Evolutionary conservation across 805 yeast genomes (phyloP).

Genomic region (Schwanniomyces polymorphus): DNA sequence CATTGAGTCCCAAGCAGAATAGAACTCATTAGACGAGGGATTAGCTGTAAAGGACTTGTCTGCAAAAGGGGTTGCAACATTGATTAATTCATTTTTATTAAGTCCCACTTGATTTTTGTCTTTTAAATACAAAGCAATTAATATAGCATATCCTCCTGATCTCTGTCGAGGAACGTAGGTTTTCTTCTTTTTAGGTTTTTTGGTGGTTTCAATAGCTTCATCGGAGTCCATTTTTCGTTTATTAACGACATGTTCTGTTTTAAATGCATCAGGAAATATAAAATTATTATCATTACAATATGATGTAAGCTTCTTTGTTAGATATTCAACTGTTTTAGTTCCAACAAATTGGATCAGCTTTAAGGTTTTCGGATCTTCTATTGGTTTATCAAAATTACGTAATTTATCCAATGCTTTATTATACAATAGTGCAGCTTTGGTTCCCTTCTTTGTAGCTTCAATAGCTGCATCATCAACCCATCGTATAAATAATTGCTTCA

Average conservation of each 20-base stretch:
- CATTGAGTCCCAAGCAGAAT: slow-evolving; percentile 75
- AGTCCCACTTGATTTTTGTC: slow-evolving; percentile 58
- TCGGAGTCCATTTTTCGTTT: background rate
- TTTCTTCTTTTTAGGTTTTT: slow-evolving; percentile 23
- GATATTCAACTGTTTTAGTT: slow-evolving; percentile 55
- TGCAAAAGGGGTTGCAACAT: slow-evolving; percentile 54
- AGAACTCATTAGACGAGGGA: slow-evolving; percentile 59
- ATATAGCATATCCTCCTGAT: slow-evolving; percentile 84
- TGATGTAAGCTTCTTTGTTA: slow-evolving; percentile 46
- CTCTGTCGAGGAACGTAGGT: slow-evolving; percentile 69
- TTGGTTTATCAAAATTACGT: slow-evolving; percentile 39
- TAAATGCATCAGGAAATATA: slow-evolving; percentile 41
- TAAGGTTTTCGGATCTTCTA: slow-evolving; percentile 60
- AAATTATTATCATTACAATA: slow-evolving; percentile 60
- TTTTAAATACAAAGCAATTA: slow-evolving; percentile 54
- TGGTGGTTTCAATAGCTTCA: slow-evolving; percentile 7
- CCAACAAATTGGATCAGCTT: slow-evolving; percentile 68
- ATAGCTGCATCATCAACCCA: slow-evolving; percentile 61
- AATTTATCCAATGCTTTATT: slow-evolving; percentile 57
- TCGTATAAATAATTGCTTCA: slow-evolving; percentile 50
- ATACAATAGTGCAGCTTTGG: slow-evolving; percentile 54
- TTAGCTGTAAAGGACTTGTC: slow-evolving; percentile 59
- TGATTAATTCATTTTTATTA: slow-evolving; percentile 58
- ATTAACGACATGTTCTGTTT: slow-evolving; percentile 5
- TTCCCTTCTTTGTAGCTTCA: slow-evolving; percentile 46